Evolutionary conservation across 1,284 basidiomycete genomes (phyloP), one percentile per base, ranked within the genome.

Genomic region (Rhodotorula sp.): DNA sequence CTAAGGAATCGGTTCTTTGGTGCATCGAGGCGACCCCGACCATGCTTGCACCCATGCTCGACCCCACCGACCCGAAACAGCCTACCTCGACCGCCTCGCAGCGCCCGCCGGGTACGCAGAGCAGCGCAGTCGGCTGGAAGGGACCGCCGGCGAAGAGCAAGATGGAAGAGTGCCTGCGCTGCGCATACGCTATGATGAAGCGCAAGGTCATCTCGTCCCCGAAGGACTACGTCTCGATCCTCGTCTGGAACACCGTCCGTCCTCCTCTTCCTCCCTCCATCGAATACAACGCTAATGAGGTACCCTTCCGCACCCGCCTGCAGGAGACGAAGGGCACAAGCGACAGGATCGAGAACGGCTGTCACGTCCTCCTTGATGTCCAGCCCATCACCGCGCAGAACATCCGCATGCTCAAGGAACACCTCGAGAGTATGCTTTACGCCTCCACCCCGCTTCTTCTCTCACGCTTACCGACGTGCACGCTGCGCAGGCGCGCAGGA

Each of bases 161-260:
- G 68, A 46, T 77, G 54, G 73, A 76, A 53, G 65, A 70, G 34
- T 66, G 66, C 39, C 64, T 78, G 34, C 62, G 72, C 34, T 64
- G 72, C 25, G 74, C 71, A 1, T 70, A 69, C 58, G 75, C 77
- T 27, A 72, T 76, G 58, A 78, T 78, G 74, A 70, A 73, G 41
- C 64, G 75, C 36, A 72, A 76, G 51, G 74, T 78, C 69, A 72
- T 78, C 59, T 69, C 74, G 34, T 69, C 66, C 5, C 76, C 77
- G 2, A 75, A 76, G 61, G 78, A 79, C 61, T 58, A 66, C 4
- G 64, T 79, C 61, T 96, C 95, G 4, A 89, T 98, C 54, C 80
- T 98, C 77, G 83, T 98, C 29, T 99, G 91, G 84, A 97, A 98
- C 76, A 94, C 94, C 66, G 93, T 96, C 80, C 85, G 88, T 79